Evolutionary conservation across 192 early-diverging fungal genomes (phyloP).

Genomic region (Mortierella alpina): DNA sequence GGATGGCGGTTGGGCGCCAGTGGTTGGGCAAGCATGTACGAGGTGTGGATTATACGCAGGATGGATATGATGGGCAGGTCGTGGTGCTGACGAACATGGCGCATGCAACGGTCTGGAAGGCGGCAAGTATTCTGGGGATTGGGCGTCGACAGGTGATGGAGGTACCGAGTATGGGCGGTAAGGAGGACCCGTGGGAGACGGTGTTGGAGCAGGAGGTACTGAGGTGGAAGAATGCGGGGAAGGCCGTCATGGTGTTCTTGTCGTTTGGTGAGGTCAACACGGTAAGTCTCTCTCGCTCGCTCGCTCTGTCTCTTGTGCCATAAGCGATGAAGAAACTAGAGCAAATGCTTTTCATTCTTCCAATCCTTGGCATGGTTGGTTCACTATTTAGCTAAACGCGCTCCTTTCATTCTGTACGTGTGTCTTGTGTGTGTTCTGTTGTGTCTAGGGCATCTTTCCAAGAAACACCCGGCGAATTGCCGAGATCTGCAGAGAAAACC

Average conservation of each 20-base stretch:
- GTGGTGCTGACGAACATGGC: constrained; percentile 48
- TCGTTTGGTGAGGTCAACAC: constrained; percentile 69
- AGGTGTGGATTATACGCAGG: constrained; percentile 56
- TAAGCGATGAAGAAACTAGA: not conserved
- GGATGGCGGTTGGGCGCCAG: constrained; percentile 57
- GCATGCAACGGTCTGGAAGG: constrained; percentile 64
- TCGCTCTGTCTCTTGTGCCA: not conserved
- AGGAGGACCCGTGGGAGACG: constrained; percentile 5
- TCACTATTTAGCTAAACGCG: not conserved
- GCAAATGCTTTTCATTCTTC: not conserved
- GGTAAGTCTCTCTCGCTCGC: constrained; percentile 3
- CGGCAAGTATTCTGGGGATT: constrained; percentile 61
- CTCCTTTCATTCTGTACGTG: not conserved
- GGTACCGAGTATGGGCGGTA: constrained; percentile 31
- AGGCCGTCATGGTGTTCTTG: constrained; percentile 60
- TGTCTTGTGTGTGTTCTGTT: not conserved
- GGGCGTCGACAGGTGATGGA: constrained; percentile 61
- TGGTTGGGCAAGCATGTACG: constrained; percentile 43
- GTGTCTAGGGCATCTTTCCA: constrained; percentile 50
- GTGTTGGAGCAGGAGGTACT: constrained; percentile 31
- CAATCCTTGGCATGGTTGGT: not conserved
- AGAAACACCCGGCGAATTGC: constrained; percentile 52
- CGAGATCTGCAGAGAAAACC: constrained; percentile 52
- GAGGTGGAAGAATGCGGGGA: constrained; percentile 8
- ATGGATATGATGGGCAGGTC: constrained; percentile 57